phyloP scores from a whole-genome alignment of 164 flowering plant genomes.

The Taxillus chinensis region DNA sequence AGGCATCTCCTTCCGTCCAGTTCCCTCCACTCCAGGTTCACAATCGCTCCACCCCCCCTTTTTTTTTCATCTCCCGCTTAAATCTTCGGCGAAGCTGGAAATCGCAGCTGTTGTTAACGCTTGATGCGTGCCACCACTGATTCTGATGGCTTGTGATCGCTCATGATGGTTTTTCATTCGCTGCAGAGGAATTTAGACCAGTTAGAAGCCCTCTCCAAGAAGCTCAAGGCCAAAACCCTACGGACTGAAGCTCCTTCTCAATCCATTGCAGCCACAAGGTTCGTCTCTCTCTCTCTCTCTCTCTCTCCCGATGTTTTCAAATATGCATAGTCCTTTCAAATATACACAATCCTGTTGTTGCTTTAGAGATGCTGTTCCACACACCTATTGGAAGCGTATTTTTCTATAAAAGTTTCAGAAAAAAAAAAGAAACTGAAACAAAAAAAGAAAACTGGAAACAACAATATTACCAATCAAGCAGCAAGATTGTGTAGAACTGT shows the following conservation, averaged over 20 bases:
- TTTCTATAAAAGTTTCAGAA: too few relatives aligned
- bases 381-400: too few relatives aligned
- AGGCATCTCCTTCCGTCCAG: slow-evolving; percentile 86
- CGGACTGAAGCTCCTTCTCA: slow-evolving; percentile 82
- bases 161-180: background rate
- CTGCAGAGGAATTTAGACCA: slow-evolving; percentile 90
- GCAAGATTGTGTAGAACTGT: too few relatives aligned
- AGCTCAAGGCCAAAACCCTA: slow-evolving; percentile 79
- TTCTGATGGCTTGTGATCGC: background rate
- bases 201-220: slow-evolving; percentile 84
- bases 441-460: too few relatives aligned
- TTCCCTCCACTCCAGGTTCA: slow-evolving; percentile 94
- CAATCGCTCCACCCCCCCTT: background rate
- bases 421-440: too few relatives aligned
- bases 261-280: slow-evolving; percentile 94
- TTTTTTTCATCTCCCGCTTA: background rate
- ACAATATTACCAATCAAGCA: too few relatives aligned
- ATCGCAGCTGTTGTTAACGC: background rate
- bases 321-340: too few relatives aligned
- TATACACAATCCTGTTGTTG: too few relatives aligned
- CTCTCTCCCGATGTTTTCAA: background rate
- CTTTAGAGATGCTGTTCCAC: too few relatives aligned
- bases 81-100: background rate
- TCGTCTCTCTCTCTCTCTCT: background rate
- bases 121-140: background rate